phyloP scores from a whole-genome alignment of 2,329 filamentous ascomycete species.

The Pseudogymnoascus sp. region DNA sequence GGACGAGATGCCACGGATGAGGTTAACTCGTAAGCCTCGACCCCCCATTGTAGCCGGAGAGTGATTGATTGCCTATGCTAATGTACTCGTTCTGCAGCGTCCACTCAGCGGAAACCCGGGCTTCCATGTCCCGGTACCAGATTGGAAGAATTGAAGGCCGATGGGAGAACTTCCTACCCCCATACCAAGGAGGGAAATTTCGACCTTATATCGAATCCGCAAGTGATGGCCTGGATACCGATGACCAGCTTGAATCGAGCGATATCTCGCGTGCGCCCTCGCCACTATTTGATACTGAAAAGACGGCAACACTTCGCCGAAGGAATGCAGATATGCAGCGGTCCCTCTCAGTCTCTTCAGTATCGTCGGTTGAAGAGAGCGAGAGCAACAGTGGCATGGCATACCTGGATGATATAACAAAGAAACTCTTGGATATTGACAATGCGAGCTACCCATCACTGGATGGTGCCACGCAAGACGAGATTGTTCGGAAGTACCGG shows the following conservation, averaged over 20 bases:
- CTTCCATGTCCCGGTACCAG: slow-evolving; percentile 71
- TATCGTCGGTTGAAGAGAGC: slow-evolving; percentile 41
- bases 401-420: slow-evolving; percentile 64
- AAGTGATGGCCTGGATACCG: neutral
- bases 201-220: slow-evolving; percentile 39
- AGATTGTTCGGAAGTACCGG: slow-evolving; percentile 76
- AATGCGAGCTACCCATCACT: slow-evolving; percentile 71
- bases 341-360: slow-evolving; percentile 50
- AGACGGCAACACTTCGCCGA: slow-evolving; percentile 17
- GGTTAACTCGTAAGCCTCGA: slow-evolving; percentile 64
- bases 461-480: slow-evolving; percentile 63
- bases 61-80: slow-evolving; percentile 13
- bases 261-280: slow-evolving; percentile 26
- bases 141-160: slow-evolving; percentile 72
- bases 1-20: slow-evolving; percentile 92
- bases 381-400: slow-evolving; percentile 46
- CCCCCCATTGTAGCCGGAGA: slow-evolving; percentile 2
- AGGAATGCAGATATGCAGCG: slow-evolving; percentile 22
- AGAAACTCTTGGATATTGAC: slow-evolving; percentile 67
- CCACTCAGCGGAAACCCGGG: slow-evolving; percentile 69
- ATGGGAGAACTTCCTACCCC: slow-evolving; percentile 84
- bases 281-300: slow-evolving; percentile 25
- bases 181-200: slow-evolving; percentile 82
- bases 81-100: slow-evolving; percentile 43
- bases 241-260: slow-evolving; percentile 22